These are phyloP conservation scores for Fraxinus sp. DNA, from an alignment of 305 asterid species.

Conservation along the genomic window DNA sequence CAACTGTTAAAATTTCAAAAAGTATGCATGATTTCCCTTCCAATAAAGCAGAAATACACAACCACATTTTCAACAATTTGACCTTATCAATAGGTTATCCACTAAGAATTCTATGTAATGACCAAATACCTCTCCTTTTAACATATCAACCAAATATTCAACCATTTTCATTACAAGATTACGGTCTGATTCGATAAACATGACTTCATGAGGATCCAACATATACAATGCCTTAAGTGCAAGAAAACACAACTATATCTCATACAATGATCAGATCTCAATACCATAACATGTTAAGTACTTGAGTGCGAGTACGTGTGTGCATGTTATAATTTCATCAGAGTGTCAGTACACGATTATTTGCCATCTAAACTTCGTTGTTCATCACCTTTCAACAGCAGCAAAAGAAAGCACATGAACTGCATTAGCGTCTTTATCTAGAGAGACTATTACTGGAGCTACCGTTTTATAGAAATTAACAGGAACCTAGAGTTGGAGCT, in stretches of 20 bases:
- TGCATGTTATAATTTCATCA: neutral
- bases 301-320: neutral
- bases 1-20: neutral
- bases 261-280: neutral
- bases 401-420: neutral
- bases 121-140: neutral
- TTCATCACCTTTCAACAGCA: neutral
- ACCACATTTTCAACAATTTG: neutral
- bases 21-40: neutral
- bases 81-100: neutral
- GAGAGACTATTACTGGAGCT: neutral
- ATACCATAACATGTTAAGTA: neutral
- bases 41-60: neutral
- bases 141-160: neutral
- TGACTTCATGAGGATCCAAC: neutral
- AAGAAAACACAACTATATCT: neutral
- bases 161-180: neutral
- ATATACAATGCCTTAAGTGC: neutral
- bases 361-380: neutral
- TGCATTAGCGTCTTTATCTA: neutral
- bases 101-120: neutral
- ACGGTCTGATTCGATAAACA: neutral
- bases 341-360: neutral
- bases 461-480: neutral
- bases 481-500: neutral